Conservation (phyloP, 1,284 basidiomycete species). For the Leccinum fallax region DNA sequence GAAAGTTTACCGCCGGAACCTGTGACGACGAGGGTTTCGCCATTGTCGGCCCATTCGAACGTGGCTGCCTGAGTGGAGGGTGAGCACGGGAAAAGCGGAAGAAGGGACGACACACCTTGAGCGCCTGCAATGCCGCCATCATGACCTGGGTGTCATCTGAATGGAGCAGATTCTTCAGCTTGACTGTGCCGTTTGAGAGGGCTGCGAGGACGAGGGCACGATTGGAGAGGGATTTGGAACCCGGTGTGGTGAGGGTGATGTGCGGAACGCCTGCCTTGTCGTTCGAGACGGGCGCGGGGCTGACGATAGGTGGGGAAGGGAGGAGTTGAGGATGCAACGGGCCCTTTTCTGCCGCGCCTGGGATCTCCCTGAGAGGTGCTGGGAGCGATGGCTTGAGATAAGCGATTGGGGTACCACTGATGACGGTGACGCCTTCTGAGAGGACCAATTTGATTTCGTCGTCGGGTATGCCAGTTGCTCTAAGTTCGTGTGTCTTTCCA, state of each 20-base stretch:
- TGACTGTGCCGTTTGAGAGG: conserved; percentile 86
- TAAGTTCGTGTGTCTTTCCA: conserved; percentile 90
- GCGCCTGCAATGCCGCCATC: conserved; percentile 91
- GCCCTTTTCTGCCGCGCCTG: conserved; percentile 15
- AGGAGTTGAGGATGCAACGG: conserved; percentile 25
- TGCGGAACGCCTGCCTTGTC: conserved; percentile 17
- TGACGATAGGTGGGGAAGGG: conserved; percentile 4
- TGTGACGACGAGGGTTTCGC: conserved; percentile 90
- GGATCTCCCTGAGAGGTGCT: conserved; percentile 21
- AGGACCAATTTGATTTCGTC: conserved; percentile 80
- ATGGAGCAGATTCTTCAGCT: conserved; percentile 89
- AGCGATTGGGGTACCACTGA: conserved; percentile 59
- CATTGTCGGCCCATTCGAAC: conserved; percentile 91
- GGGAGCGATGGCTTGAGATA: conserved; percentile 53
- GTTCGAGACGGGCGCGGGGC: background rate
- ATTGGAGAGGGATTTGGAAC: conserved; percentile 97
- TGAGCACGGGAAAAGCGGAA: conserved; percentile 1
- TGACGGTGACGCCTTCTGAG: conserved; percentile 74
- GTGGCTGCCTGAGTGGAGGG: conserved; percentile 67
- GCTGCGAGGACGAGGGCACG: conserved; percentile 91
- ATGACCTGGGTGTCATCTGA: conserved; percentile 99
- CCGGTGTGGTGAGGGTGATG: conserved; percentile 89
- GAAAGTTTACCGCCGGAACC: conserved; percentile 85
- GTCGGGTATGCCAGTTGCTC: conserved; percentile 87
- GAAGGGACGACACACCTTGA: conserved; percentile 59